Conservation (phyloP, 2,329 filamentous ascomycete species). For the Stagonosporopsis vannaccii region DNA sequence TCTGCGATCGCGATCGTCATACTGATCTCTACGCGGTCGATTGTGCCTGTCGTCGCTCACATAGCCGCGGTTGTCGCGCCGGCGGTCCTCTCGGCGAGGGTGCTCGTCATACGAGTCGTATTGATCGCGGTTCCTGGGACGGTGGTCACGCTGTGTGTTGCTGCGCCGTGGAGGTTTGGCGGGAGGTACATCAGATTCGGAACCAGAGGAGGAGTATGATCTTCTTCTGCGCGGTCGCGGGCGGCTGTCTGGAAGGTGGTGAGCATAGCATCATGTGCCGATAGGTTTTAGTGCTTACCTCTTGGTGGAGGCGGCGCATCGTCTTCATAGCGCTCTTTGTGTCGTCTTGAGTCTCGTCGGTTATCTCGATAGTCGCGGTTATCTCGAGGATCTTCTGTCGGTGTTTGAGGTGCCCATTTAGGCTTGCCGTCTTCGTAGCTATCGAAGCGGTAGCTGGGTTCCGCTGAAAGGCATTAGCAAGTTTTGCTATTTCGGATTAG, state of each 20-base stretch:
- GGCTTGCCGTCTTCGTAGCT: conserved; percentile 40
- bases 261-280: conserved; percentile 2
- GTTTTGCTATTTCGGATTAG: not conserved
- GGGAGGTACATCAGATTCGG: conserved; percentile 28
- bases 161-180: conserved; percentile 30
- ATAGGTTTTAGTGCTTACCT: not conserved
- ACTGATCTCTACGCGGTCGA: conserved; percentile 24
- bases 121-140: conserved; percentile 24
- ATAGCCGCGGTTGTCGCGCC: conserved; percentile 34
- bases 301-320: conserved; percentile 28
- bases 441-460: conserved; percentile 36
- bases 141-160: conserved; percentile 27
- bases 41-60: conserved; percentile 36
- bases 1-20: conserved; percentile 25
- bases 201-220: conserved; percentile 30
- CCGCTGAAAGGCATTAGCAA: conserved; percentile 19
- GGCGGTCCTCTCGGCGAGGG: conserved; percentile 24
- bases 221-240: conserved; percentile 27
- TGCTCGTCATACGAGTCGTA: conserved; percentile 41
- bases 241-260: conserved; percentile 12
- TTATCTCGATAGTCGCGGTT: conserved; percentile 33
- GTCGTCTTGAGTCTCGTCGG: conserved; percentile 30
- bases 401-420: conserved; percentile 30
- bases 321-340: conserved; percentile 21
- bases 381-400: conserved; percentile 30